A percentile compares a stretch with the other conserved stretches of the same genome.
Conservation (phyloP, 306 rosid species). For the Lathyrus aphaca region DNA sequence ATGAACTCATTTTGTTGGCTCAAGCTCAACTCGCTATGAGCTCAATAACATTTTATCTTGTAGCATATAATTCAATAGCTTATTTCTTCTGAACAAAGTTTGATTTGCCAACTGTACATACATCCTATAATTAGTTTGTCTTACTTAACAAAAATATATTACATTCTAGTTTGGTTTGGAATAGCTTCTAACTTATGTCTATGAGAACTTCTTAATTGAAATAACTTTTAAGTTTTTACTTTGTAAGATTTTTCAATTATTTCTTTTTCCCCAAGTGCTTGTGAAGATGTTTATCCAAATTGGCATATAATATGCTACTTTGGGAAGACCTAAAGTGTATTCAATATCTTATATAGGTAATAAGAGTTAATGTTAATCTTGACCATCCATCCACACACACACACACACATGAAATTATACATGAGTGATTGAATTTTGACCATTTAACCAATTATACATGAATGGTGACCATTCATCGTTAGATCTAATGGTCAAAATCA, state of each 20-base stretch:
- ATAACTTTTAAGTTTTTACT: neutral
- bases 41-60: neutral
- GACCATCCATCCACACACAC: neutral
- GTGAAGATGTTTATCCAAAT: neutral
- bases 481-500: constrained; percentile 2
- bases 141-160: neutral
- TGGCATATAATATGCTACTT: neutral
- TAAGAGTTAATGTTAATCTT: neutral
- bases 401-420: too few species aligned
- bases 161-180: neutral
- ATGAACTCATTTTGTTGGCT: neutral
- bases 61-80: neutral
- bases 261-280: neutral
- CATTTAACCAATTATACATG: neutral
- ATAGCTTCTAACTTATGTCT: neutral
- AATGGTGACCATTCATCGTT: constrained; percentile 4
- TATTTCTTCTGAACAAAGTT: neutral
- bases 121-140: neutral
- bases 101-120: neutral
- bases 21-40: constrained; percentile 8
- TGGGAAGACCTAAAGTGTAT: neutral
- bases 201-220: neutral
- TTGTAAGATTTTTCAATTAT: neutral
- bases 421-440: neutral
- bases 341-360: neutral